phyloP scores from a whole-genome alignment of 2,329 filamentous ascomycete genomes.

The Fusarium dlaminii region DNA sequence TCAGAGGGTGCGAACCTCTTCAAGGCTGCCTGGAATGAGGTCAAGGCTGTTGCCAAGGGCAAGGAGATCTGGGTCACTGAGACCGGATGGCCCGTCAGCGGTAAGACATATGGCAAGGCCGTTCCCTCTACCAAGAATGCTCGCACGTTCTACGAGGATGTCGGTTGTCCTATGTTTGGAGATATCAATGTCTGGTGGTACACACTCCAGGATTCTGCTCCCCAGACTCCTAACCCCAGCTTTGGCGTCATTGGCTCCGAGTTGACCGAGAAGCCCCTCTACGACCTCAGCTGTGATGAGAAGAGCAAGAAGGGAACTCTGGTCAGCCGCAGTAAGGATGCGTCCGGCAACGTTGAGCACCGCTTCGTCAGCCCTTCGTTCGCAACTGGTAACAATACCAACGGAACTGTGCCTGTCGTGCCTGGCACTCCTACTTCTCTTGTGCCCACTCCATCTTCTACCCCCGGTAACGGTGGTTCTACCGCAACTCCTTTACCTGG shows the following conservation, averaged over 20 bases:
- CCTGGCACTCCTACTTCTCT: conserved; percentile 25
- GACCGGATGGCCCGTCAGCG: conserved; percentile 85
- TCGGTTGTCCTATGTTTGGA: conserved; percentile 77
- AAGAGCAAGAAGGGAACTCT: conserved; percentile 25
- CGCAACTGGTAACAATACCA: conserved; percentile 28
- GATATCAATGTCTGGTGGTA: conserved; percentile 79
- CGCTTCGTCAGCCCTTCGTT: conserved; percentile 19
- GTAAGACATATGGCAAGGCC: conserved; percentile 68
- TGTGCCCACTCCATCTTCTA: conserved; percentile 31
- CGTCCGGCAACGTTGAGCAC: conserved; percentile 5
- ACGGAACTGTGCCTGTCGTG: conserved; percentile 34
- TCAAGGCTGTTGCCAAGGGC: conserved; percentile 65
- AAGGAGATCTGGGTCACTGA: conserved; percentile 89
- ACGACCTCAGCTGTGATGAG: conserved; percentile 65
- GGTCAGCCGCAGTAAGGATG: conserved; percentile 8
- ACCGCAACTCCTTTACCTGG: conserved; percentile 17
- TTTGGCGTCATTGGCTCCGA: conserved; percentile 74
- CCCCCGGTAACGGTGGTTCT: conserved; percentile 32
- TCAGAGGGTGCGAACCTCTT: conserved; percentile 73
- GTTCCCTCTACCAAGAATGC: conserved; percentile 74
- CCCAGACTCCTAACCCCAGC: conserved; percentile 69
- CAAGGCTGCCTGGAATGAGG: conserved; percentile 70
- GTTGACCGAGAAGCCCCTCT: conserved; percentile 65
- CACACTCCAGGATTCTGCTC: conserved; percentile 74
- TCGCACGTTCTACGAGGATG: conserved; percentile 80